phyloP scores from a whole-genome alignment of 2,329 filamentous ascomycete species.

The Zymoseptoria crescenta region DNA sequence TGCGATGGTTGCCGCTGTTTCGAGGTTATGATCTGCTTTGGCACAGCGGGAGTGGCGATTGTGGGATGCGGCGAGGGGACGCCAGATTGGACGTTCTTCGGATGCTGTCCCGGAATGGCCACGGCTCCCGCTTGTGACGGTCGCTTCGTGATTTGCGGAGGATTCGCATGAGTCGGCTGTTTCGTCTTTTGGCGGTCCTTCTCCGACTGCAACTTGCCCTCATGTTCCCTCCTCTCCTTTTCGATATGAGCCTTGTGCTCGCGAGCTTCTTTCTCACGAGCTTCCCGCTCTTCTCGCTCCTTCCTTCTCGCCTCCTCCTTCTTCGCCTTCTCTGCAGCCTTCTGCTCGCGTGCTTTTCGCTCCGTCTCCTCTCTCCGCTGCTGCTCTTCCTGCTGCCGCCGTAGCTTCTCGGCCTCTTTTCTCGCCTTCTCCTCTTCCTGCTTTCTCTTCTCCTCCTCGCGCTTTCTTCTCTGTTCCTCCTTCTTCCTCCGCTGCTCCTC shows the following conservation, averaged over 20 bases:
- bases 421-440: conserved; percentile 79
- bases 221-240: conserved; percentile 53
- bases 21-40: conserved; percentile 74
- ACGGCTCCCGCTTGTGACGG: conserved; percentile 52
- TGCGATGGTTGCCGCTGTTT: conserved; percentile 71
- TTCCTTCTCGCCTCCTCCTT: conserved; percentile 67
- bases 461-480: conserved; percentile 87
- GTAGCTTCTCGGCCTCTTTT: conserved; percentile 78
- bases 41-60: conserved; percentile 69
- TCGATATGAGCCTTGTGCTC: conserved; percentile 57
- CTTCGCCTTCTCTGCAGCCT: conserved; percentile 73
- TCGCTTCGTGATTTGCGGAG: conserved; percentile 43
- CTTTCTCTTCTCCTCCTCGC: conserved; percentile 80
- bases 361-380: conserved; percentile 80
- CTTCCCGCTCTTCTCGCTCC: conserved; percentile 55
- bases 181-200: conserved; percentile 33
- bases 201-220: conserved; percentile 42
- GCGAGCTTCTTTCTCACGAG: conserved; percentile 65
- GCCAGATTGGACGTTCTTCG: conserved; percentile 45
- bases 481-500: conserved; percentile 75
- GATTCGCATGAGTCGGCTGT: conserved; percentile 32
- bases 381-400: conserved; percentile 72
- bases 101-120: conserved; percentile 46
- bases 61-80: conserved; percentile 72
- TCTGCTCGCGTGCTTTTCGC: conserved; percentile 70